A percentile compares a stretch with the other conserved stretches of the same genome.
Evolutionary conservation across 495 filamentous ascomycete genomes (phyloP).

Genomic region (Oleoguttula mirabilis): DNA sequence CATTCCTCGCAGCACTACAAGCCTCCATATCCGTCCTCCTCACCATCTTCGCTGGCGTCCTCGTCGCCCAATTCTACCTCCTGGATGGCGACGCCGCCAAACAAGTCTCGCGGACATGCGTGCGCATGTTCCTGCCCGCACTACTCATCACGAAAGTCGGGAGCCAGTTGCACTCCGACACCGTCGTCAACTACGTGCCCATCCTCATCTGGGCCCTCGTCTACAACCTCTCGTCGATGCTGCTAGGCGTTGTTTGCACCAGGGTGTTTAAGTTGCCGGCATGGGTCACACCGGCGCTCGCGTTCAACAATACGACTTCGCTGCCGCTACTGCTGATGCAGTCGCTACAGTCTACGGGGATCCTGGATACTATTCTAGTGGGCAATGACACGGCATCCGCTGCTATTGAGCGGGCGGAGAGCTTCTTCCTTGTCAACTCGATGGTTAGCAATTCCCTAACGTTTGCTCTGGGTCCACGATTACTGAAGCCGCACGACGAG

Average conservation of each 20-base stretch:
- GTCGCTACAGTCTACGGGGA: conserved; percentile 52
- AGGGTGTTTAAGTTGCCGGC: conserved; percentile 44
- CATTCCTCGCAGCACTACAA: conserved; percentile 59
- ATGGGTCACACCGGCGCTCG: conserved; percentile 55
- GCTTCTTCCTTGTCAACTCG: conserved; percentile 57
- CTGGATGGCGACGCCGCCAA: conserved; percentile 44
- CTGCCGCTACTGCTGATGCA: conserved; percentile 58
- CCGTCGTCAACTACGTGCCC: conserved; percentile 23
- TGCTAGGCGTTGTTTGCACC: conserved; percentile 36
- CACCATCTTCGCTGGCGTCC: conserved; percentile 52
- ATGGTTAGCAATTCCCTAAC: conserved; percentile 51
- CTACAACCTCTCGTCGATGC: conserved; percentile 45
- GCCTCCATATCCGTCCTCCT: conserved; percentile 58
- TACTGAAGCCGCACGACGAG: conserved; percentile 40
- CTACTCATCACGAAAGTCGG: conserved; percentile 61
- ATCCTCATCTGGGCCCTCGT: conserved; percentile 45
- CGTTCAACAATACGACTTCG: conserved; percentile 68
- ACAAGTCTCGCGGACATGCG: conserved; percentile 53
- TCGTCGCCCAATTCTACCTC: conserved; percentile 46
- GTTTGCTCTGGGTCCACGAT: conserved; percentile 52
- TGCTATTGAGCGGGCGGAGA: conserved; percentile 52
- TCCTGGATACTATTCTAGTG: conserved; percentile 42
- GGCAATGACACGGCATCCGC: conserved; percentile 36
- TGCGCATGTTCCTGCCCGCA: conserved; percentile 58
- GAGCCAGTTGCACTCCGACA: conserved; percentile 46